Evolutionary conservation across 352 stramenopile genomes (phyloP).

Genomic region (Globisporangium megalacanthum): DNA sequence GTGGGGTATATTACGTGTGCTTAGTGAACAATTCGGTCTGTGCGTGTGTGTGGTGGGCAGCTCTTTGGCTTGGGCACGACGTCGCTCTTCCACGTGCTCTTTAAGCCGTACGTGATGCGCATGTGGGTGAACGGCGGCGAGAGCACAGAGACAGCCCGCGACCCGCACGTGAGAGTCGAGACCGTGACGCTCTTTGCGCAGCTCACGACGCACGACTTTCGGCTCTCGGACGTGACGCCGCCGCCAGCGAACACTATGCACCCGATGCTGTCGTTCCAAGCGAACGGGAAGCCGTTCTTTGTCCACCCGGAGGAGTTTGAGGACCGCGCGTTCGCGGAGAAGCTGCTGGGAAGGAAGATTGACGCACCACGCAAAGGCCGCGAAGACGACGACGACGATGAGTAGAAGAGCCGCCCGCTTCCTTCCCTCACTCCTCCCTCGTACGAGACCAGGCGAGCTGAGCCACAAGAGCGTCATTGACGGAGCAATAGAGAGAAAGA

Average conservation of each 20-base stretch:
- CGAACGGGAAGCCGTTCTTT: slow-evolving; percentile 60
- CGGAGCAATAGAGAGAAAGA: not conserved
- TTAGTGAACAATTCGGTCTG: not conserved
- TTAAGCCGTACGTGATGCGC: slow-evolving; percentile 81
- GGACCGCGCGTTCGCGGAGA: slow-evolving; percentile 52
- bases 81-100: slow-evolving; percentile 78
- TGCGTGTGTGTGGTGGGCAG: slow-evolving; percentile 9
- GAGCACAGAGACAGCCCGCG: slow-evolving; percentile 12
- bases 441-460: no score
- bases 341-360: slow-evolving; percentile 41
- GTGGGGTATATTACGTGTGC: not conserved
- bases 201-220: slow-evolving; percentile 44
- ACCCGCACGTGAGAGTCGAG: slow-evolving; percentile 54
- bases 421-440: no score
- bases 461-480: not conserved
- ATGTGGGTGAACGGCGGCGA: slow-evolving; percentile 54
- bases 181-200: slow-evolving; percentile 68
- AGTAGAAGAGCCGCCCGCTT: not conserved
- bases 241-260: slow-evolving; percentile 63
- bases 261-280: slow-evolving; percentile 81
- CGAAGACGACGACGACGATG: slow-evolving; percentile 15
- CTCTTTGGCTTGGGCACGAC: slow-evolving; percentile 80
- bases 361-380: slow-evolving; percentile 15
- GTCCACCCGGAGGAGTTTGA: slow-evolving; percentile 74
- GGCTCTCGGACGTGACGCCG: slow-evolving; percentile 48